These are phyloP conservation scores for Heterobasidion parviporum DNA, from an alignment of 1,284 basidiomycete genomes.

Conservation along the genomic window DNA sequence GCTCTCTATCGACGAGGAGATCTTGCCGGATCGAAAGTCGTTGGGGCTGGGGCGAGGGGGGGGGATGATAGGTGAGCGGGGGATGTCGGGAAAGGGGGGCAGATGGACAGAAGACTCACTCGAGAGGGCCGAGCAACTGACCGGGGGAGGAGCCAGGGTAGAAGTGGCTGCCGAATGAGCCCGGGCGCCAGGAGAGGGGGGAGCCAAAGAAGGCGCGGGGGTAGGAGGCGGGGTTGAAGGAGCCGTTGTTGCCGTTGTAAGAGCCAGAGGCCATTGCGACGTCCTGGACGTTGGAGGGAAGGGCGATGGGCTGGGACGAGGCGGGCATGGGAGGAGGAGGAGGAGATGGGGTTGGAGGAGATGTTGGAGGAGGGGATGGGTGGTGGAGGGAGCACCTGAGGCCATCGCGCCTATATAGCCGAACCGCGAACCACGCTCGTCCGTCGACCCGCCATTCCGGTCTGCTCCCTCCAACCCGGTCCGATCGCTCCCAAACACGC, in stretches of 20 bases:
- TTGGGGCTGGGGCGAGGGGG: constrained; percentile 28
- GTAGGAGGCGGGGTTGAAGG: constrained; percentile 57
- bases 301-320: constrained; percentile 44
- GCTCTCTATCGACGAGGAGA: constrained; percentile 51
- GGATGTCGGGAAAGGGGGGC: neutral
- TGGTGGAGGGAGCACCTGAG: neutral
- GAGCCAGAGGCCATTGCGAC: constrained; percentile 40
- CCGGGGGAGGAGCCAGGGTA: constrained; percentile 55
- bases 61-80: neutral
- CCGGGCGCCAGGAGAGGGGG: constrained; percentile 58
- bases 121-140: constrained; percentile 49
- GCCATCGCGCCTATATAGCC: neutral
- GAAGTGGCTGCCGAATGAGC: constrained; percentile 54
- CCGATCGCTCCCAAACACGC: neutral
- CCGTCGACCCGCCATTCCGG: neutral
- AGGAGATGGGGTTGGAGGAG: neutral
- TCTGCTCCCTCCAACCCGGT: neutral
- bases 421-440: neutral
- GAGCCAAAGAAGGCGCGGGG: constrained; percentile 61
- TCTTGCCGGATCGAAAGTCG: constrained; percentile 44
- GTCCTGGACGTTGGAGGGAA: constrained; percentile 23
- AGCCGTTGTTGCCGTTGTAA: constrained; percentile 35
- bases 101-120: constrained; percentile 34
- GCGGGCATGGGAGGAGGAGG: constrained; percentile 1
- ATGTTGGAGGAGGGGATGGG: neutral